Evolutionary conservation across 139 green algal genomes (phyloP).

Genomic region (Pleodorina starrii): DNA sequence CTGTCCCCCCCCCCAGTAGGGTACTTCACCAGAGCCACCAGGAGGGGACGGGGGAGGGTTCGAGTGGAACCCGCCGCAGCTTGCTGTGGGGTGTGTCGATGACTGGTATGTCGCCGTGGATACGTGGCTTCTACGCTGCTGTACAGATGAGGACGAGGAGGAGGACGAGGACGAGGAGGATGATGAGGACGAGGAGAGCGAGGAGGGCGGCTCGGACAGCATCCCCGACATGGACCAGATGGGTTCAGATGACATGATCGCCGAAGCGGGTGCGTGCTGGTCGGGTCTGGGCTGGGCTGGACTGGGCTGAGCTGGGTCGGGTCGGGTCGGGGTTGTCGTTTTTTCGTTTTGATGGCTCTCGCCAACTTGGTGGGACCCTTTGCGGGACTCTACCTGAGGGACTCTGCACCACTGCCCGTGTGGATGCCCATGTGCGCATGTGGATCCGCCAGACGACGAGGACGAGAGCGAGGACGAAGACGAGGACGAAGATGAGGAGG

Average conservation of each 20-base stretch:
- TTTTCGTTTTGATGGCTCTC: not conserved
- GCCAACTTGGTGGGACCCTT: not conserved
- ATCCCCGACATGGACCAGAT: constrained; percentile 3
- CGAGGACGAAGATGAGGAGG: constrained; percentile 24
- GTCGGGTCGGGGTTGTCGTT: not conserved
- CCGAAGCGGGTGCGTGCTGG: not conserved
- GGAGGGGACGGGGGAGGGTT: too few species aligned
- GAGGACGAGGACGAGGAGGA: constrained; percentile 30
- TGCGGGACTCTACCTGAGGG: not conserved
- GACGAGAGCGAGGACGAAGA: constrained; percentile 37
- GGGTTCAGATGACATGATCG: constrained; percentile 21
- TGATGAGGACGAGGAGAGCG: constrained; percentile 20
- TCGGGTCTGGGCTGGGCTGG: too few species aligned
- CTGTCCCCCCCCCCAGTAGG: too few species aligned
- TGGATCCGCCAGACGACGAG: not conserved
- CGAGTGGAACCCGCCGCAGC: too few species aligned
- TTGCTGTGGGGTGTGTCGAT: too few species aligned
- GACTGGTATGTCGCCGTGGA: too few species aligned
- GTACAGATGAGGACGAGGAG: constrained; percentile 4
- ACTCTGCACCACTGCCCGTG: not conserved
- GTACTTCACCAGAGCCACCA: too few species aligned
- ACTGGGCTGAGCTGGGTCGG: not conserved
- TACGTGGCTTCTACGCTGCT: not conserved
- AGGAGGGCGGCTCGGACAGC: not conserved
- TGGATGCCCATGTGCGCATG: not conserved